Base-by-base conservation (phyloP, 371 early-diverging fungal species). In the Chytridium lagenaria region DNA sequence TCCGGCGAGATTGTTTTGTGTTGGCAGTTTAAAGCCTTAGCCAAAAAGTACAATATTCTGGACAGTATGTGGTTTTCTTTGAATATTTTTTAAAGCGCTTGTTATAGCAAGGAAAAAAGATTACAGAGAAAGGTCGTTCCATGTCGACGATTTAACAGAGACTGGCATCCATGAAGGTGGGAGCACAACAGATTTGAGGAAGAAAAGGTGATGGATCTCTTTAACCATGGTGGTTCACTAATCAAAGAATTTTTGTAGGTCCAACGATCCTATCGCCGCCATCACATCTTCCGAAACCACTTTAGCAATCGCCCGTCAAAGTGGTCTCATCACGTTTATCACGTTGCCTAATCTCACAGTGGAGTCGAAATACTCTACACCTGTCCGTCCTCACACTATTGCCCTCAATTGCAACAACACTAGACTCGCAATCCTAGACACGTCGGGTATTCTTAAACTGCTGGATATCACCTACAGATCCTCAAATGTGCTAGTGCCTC, bases 371-470 rank as follows among this genome's bases (percentile, higher is more conserved):
- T 82, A 80, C 68, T 51, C 75, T 0, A 65, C 76, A 26, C 68
- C 77, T 1, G 30, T 82, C 26, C 79, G 81, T 0, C 73, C 83
- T 0, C 77, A 77, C 2, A 63, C 55, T 15, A 78, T 88, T 19
- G 38, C 72, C 0, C 57, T 85, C 31, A 88, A 88, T 74, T 81
- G 74, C 59, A 81, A 80, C 61, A 73, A 75, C 10, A 76, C 76
- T 0, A 57, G 79, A 30, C 38, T 84, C 3, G 77, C 82, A 19
- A 70, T 87, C 5, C 52, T 84, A 40, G 88, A 88, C 66, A 49
- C 70, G 7, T 50, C 83, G 0, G 87, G 87, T 16, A 70, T 86
- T 0, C 51, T 85, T 19, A 83, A 83, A 64, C 38, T 85, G 22
- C 76, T 83, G 12, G 81, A 80, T 31, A 57, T 85, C 2, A 75